Conservation (phyloP, 2,329 filamentous ascomycete genomes). For the Colletotrichum trifolii region DNA sequence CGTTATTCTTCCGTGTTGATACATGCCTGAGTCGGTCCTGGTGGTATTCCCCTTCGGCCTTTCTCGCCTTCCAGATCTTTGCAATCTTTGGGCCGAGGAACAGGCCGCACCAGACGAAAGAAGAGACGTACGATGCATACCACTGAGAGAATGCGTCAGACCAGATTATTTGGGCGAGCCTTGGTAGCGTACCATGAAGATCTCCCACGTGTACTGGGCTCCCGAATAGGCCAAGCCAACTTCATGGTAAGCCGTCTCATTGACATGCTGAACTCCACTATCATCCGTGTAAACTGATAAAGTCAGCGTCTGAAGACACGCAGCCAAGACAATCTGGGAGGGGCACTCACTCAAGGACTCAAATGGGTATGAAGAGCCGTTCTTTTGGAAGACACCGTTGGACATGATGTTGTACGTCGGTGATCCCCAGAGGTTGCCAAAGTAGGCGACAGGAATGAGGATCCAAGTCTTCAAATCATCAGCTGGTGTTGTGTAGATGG, state of each 20-base stretch:
- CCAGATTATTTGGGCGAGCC: not conserved
- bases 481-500: not conserved
- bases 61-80: constrained; percentile 48
- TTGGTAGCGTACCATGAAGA: constrained; percentile 5
- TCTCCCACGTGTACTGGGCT: constrained; percentile 64
- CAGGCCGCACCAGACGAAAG: constrained; percentile 67
- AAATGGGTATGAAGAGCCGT: constrained; percentile 28
- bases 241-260: constrained; percentile 58
- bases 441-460: constrained; percentile 68
- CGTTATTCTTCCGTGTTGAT: not conserved
- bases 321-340: constrained; percentile 18
- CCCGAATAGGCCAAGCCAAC: constrained; percentile 68
- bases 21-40: constrained; percentile 26
- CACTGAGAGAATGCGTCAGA: constrained; percentile 47
- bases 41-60: constrained; percentile 39
- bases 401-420: constrained; percentile 62
- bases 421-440: constrained; percentile 63
- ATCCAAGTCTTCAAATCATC: constrained; percentile 62
- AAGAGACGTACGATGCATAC: constrained; percentile 68
- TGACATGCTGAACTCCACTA: constrained; percentile 41
- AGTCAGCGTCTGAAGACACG: not conserved
- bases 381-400: constrained; percentile 59
- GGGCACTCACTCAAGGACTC: constrained; percentile 40
- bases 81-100: constrained; percentile 63
- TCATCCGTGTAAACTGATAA: constrained; percentile 24